A percentile compares a stretch with the other conserved stretches of the same genome.
These are phyloP conservation scores for Lentinus tigrinus DNA, from an alignment of 768 basidiomycete species.

Conservation along the genomic window DNA sequence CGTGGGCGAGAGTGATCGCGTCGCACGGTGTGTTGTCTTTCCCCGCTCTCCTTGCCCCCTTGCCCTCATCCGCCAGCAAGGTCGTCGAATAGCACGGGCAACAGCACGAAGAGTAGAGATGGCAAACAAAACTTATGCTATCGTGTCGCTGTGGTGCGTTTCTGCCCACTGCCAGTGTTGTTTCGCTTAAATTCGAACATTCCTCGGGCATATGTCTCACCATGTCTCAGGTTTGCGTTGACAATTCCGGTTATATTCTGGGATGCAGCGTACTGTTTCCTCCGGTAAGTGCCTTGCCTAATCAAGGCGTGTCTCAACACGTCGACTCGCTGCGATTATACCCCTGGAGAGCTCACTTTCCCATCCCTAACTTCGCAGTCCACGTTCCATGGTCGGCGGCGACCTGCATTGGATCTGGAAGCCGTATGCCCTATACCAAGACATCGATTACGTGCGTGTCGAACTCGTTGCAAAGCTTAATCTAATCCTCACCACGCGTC, in stretches of 20 bases:
- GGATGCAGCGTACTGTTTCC: constrained; percentile 82
- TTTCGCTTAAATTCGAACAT: background rate
- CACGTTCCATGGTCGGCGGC: constrained; percentile 83
- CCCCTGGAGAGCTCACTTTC: background rate
- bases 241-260: constrained; percentile 66
- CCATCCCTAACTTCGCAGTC: constrained; percentile 50
- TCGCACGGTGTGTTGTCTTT: constrained; percentile 14
- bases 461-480: background rate
- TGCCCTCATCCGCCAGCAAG: constrained; percentile 1
- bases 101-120: constrained; percentile 10
- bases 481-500: background rate
- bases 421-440: constrained; percentile 77
- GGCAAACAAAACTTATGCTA: constrained; percentile 25
- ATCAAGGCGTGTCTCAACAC: background rate
- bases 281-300: constrained; percentile 51
- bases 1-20: background rate
- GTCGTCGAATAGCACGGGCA: constrained; percentile 4
- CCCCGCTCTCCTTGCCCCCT: background rate
- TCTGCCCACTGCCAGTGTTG: background rate
- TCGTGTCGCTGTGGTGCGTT: constrained; percentile 30
- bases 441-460: constrained; percentile 46
- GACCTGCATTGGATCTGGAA: constrained; percentile 92
- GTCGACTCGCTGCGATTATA: background rate
- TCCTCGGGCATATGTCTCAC: background rate
- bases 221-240: constrained; percentile 54